Conservation (phyloP, 2,329 filamentous ascomycete genomes). For the Ramichloridium luteum region DNA sequence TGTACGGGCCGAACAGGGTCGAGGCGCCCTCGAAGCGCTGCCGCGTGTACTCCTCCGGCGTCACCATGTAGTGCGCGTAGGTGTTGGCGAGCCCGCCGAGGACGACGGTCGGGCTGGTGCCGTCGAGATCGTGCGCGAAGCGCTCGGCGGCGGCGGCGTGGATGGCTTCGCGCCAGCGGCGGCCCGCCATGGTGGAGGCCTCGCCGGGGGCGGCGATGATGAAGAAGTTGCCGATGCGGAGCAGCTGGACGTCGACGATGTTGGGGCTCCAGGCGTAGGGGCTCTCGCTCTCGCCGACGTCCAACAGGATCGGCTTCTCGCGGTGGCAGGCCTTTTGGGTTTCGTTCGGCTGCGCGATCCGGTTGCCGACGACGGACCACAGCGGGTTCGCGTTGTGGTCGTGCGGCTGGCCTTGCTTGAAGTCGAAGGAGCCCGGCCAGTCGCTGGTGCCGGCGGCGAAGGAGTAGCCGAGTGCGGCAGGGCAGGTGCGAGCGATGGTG, state of each 20-base stretch:
- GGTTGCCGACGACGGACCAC: slow-evolving; percentile 63
- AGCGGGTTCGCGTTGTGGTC: slow-evolving; percentile 63
- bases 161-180: slow-evolving; percentile 70
- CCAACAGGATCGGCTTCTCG: slow-evolving; percentile 74
- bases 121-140: slow-evolving; percentile 15
- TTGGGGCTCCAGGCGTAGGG: slow-evolving; percentile 89
- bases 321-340: slow-evolving; percentile 65
- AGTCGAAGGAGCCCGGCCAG: slow-evolving; percentile 83
- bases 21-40: slow-evolving; percentile 94
- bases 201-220: slow-evolving; percentile 79
- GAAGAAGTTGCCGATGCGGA: slow-evolving; percentile 73
- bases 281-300: slow-evolving; percentile 65
- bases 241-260: slow-evolving; percentile 74
- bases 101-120: slow-evolving; percentile 57
- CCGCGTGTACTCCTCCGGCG: slow-evolving; percentile 66
- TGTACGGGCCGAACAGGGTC: slow-evolving; percentile 74
- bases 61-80: slow-evolving; percentile 73
- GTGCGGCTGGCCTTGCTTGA: slow-evolving; percentile 73
- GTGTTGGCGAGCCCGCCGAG: slow-evolving; percentile 82
- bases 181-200: slow-evolving; percentile 82
- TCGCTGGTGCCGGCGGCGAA: slow-evolving; percentile 91
- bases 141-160: slow-evolving; percentile 34
- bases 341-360: slow-evolving; percentile 57
- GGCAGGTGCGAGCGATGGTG: slow-evolving; percentile 59
- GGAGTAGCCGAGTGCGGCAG: slow-evolving; percentile 78